Evolutionary conservation across 352 stramenopile genomes (phyloP), one percentile per base, ranked within the genome.

Genomic region (Chrysophaeum taylorii): DNA sequence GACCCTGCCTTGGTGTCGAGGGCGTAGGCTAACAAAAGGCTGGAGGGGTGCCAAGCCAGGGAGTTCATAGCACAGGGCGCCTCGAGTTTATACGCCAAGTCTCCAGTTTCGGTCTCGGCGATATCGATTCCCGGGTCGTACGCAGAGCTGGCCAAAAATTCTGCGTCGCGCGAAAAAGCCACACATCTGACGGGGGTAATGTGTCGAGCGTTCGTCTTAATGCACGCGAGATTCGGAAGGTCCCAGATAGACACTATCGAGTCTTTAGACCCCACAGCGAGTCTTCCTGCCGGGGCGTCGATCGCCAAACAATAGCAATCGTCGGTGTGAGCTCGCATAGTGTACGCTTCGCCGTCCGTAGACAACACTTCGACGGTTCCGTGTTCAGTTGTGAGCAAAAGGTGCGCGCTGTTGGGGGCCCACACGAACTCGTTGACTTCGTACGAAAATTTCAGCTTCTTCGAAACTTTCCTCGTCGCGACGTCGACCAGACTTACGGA

Each of bases 101-200:
- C 52, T 15, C 9, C 52, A 15, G 52, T 63, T 31, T 38, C 9
- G 12, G 52, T 23, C 9, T 35, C n/a, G 27, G 52, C 29, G 52
- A 63, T 38, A 9, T 63, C 52, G 33, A 63, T 63, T 15, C 52
- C 52, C 52, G 52, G 27, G 29, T 63, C 52, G 52, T 63, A 63
- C 9, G 52, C 52, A 7, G 27, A 41, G 27, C 27, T 41, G 27
- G 52, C 52, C 27, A 63, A 25, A 31, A 39, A 33, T 25, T 63
- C 9, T 25, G 9, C 52, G 52, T 63, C 2, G 25, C 2, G 2
- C 29, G 52, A 63, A 4, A 63, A 38, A 2, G 52, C 7, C 27
- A 63, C 7, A 31, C 52, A 63, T 15, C 52, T 25, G 52, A 63
- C 52, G 27, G 52, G 52, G 5, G 52, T 63, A 7, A 15, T n/a